These are phyloP conservation scores for Ambrosia hybrid DNA, from an alignment of 140 eudicot genomes.

Conservation along the genomic window DNA sequence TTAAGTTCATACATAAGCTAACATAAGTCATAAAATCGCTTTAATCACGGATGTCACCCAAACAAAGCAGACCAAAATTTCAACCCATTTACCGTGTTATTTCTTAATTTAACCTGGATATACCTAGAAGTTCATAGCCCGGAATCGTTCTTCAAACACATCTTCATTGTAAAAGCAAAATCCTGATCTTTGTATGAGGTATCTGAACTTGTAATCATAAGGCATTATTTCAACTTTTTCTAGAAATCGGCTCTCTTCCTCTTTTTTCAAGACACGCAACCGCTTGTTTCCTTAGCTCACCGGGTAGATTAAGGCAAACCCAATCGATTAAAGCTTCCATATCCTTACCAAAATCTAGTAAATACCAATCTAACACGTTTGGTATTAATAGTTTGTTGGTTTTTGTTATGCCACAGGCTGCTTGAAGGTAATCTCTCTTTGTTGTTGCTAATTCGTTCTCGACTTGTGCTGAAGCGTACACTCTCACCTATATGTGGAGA, in stretches of 20 bases:
- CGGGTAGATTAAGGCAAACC: constrained; percentile 82
- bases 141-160: not conserved
- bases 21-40: too few species aligned
- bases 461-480: constrained; percentile 68
- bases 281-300: constrained; percentile 62
- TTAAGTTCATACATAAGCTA: too few species aligned
- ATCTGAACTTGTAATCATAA: constrained; percentile 78
- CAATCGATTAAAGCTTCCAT: constrained; percentile 78
- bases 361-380: constrained; percentile 77
- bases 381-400: constrained; percentile 60
- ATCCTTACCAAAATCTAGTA: constrained; percentile 82
- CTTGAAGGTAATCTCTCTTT: constrained; percentile 75
- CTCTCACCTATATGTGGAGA: constrained; percentile 57
- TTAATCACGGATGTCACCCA: too few species aligned
- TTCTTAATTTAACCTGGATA: not conserved
- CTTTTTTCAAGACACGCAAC: constrained; percentile 55
- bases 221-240: constrained; percentile 54
- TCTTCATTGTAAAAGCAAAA: constrained; percentile 15
- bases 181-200: constrained; percentile 52
- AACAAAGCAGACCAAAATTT: too few species aligned
- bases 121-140: constrained; percentile 12
- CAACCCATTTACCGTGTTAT: not conserved
- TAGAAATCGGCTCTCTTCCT: constrained; percentile 53
- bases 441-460: constrained; percentile 76
- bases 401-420: constrained; percentile 63